A percentile compares a stretch with the other conserved stretches of the same genome.
Conservation (phyloP, 768 basidiomycete genomes). For the Clitopilus hobsonii region DNA sequence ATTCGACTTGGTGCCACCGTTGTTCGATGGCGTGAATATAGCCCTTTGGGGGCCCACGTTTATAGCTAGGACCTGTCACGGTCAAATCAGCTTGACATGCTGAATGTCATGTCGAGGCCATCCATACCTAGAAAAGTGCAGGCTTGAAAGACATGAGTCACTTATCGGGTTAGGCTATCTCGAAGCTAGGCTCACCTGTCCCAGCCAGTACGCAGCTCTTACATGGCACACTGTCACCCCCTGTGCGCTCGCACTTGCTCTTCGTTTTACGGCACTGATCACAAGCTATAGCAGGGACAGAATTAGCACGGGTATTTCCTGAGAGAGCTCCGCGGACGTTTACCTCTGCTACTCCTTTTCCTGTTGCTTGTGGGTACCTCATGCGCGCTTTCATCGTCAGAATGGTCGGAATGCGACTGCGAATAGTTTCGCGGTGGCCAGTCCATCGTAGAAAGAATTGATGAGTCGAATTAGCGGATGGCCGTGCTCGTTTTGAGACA, state of each 20-base stretch:
- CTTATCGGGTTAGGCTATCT: constrained; percentile 5
- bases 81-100: neutral
- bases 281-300: constrained; percentile 48
- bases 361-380: constrained; percentile 38
- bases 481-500: neutral
- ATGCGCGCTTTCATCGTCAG: constrained; percentile 48
- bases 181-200: constrained; percentile 35
- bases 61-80: constrained; percentile 64
- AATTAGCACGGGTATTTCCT: neutral
- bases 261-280: constrained; percentile 88
- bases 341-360: constrained; percentile 67
- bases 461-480: constrained; percentile 11
- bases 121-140: constrained; percentile 62
- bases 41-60: constrained; percentile 83
- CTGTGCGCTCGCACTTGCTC: constrained; percentile 72
- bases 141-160: constrained; percentile 29
- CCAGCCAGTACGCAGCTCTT: constrained; percentile 60
- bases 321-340: constrained; percentile 13
- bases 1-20: constrained; percentile 88
- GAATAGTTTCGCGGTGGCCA: constrained; percentile 44
- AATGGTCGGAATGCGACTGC: constrained; percentile 35
- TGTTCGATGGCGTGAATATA: constrained; percentile 94
- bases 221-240: constrained; percentile 43
- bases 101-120: neutral
- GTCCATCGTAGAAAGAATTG: constrained; percentile 29